phyloP scores from a whole-genome alignment of 2,329 filamentous ascomycete genomes.

The Akanthomyces uredinophilus region DNA sequence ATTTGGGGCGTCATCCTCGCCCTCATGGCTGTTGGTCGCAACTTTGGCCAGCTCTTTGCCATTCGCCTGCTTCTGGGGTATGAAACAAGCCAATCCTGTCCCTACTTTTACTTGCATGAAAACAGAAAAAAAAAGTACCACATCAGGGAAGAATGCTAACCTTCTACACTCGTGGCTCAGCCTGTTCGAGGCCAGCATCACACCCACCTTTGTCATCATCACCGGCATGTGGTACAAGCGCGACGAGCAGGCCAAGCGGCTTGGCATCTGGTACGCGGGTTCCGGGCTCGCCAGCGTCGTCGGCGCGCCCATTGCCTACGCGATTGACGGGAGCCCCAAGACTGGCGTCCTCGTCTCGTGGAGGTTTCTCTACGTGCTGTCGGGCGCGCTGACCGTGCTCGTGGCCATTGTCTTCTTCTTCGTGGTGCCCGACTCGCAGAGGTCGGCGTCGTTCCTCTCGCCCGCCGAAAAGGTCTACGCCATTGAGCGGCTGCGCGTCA shows the following conservation, averaged over 20 bases:
- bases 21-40: neutral
- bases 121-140: no score
- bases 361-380: neutral
- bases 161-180: neutral
- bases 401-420: neutral
- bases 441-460: slow-evolving; percentile 43
- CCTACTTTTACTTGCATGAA: no score
- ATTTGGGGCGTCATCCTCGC: neutral
- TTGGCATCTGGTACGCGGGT: slow-evolving; percentile 20
- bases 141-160: no score
- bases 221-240: slow-evolving; percentile 25
- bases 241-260: slow-evolving; percentile 29
- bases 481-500: slow-evolving; percentile 42
- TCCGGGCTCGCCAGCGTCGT: neutral
- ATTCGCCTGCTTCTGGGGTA: neutral
- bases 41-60: slow-evolving; percentile 1
- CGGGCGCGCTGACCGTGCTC: neutral
- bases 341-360: neutral
- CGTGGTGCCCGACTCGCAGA: neutral
- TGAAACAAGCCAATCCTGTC: no score
- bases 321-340: neutral
- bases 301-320: neutral
- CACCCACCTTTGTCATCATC: slow-evolving; percentile 23
- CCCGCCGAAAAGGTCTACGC: slow-evolving; percentile 47
- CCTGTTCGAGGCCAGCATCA: slow-evolving; percentile 23